phyloP scores from a whole-genome alignment of 345 rosid species.

The Gossypium thurberi region DNA sequence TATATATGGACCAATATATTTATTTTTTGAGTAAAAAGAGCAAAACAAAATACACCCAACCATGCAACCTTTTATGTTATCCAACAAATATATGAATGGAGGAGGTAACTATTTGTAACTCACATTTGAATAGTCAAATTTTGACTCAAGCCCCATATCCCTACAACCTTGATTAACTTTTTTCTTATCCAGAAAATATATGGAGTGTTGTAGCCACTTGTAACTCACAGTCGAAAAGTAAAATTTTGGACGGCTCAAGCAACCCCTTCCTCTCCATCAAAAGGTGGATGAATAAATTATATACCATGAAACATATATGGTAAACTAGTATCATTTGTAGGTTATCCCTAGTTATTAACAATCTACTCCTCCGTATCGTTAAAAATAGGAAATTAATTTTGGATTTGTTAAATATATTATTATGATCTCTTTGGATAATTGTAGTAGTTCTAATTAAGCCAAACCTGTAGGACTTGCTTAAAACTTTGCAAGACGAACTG shows the following conservation, averaged over 20 bases:
- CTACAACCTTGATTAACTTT: not conserved
- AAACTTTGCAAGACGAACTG: conserved; percentile 42
- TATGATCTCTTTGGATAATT: not conserved
- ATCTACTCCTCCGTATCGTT: not conserved
- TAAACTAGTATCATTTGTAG: not conserved
- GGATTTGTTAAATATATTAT: not conserved
- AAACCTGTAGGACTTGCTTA: conserved; percentile 47
- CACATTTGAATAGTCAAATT: no score
- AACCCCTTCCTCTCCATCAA: no score
- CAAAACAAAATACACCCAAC: no score
- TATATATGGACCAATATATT: rapidly evolving
- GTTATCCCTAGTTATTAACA: not conserved
- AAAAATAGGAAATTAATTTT: no score
- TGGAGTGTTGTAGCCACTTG: not conserved
- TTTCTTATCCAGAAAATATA: not conserved
- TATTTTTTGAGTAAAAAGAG: no score
- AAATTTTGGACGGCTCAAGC: not conserved
- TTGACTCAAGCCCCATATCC: no score
- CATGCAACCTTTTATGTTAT: no score
- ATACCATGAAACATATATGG: not conserved
- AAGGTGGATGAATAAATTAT: no score
- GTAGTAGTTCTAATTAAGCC: not conserved
- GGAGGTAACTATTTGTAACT: no score
- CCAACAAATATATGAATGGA: no score
- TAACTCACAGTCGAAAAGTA: not conserved